Base-by-base conservation (phyloP, 306 rosid species). In the Pueraria montana region DNA sequence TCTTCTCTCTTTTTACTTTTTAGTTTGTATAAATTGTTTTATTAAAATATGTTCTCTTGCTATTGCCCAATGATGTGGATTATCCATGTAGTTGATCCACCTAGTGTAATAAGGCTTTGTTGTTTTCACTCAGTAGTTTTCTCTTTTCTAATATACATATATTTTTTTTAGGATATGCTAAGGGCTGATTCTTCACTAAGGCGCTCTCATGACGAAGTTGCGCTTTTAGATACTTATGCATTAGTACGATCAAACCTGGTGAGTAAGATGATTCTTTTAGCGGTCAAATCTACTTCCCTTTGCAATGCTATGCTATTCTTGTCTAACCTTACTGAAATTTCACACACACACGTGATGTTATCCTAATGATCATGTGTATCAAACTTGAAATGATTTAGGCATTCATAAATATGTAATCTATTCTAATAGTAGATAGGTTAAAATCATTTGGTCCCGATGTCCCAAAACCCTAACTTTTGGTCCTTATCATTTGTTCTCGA, bases 181-280 rank as follows among this genome's bases (percentile, higher is more conserved):
- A 85, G 74, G 72, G 93, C 91, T 3, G 97, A 96, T 86, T 85
- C 92, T 83, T 91, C 98, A 72, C 88, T 96, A 32, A 76, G 63
- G 78, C 98, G 96, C 27, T 82, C 99, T 2, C 45, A 77, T 4
- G 97, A 96, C 24, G 99, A 96, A 84, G 77, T 88, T 84, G 91
- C 87, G 2, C 85, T 87, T 76, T 92, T 96, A 63, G 97, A 93
- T 82, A 84, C 91, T 1, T 93, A 88, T 90, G 87, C 99, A 82
- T 77, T 81, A 45, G 87, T 93, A 76, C 91, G 89, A 53, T 92
- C 99, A 77, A 96, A 93, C 82, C 92, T 96, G 69, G 98, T 93
- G 82, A 93, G 96, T 90, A 80, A 75, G 77, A 84, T 82, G 76
- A 83, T 72, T 88, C 38, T 68, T 77, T 24, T 36, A 42, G 5